These are phyloP conservation scores for Mrakia hoshinonis DNA, from an alignment of 768 basidiomycete species.

Conservation along the genomic window DNA sequence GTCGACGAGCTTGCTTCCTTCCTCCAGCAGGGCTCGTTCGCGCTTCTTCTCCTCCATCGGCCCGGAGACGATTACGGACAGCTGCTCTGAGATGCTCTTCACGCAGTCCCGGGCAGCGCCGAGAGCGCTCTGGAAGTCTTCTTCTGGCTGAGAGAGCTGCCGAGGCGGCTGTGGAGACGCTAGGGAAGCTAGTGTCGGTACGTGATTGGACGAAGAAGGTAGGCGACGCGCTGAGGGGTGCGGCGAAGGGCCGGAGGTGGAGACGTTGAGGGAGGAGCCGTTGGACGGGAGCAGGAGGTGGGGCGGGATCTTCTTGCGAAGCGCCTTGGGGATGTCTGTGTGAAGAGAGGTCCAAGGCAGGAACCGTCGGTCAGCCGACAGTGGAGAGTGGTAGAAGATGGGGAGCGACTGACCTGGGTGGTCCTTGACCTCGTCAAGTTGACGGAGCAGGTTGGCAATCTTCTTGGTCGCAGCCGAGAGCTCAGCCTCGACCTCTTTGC, in stretches of 20 bases:
- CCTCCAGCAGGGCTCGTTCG: slow-evolving; percentile 29
- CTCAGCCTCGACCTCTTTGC: slow-evolving; percentile 65
- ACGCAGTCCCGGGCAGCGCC: slow-evolving; percentile 6
- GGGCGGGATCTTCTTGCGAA: slow-evolving; percentile 32
- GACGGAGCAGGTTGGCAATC: slow-evolving; percentile 56
- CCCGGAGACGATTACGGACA: background rate
- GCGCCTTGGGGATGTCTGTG: slow-evolving; percentile 30
- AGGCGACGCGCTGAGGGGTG: background rate
- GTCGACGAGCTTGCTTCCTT: slow-evolving; percentile 31
- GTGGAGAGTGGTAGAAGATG: background rate
- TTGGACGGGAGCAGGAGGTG: too few species aligned
- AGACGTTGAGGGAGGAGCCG: slow-evolving; percentile 30
- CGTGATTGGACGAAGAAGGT: background rate
- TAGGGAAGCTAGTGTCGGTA: background rate
- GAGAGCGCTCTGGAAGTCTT: slow-evolving; percentile 20
- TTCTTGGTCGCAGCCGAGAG: slow-evolving; percentile 64
- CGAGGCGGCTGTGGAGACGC: background rate
- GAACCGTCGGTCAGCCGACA: background rate
- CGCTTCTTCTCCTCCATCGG: background rate
- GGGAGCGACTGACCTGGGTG: slow-evolving; percentile 33
- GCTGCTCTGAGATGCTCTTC: background rate
- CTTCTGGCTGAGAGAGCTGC: slow-evolving; percentile 1
- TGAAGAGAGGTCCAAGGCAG: background rate
- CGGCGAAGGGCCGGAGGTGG: slow-evolving; percentile 15
- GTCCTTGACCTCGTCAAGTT: slow-evolving; percentile 48